Conservation (phyloP, 164 flowering plant species). For the Umbellularia californica region DNA sequence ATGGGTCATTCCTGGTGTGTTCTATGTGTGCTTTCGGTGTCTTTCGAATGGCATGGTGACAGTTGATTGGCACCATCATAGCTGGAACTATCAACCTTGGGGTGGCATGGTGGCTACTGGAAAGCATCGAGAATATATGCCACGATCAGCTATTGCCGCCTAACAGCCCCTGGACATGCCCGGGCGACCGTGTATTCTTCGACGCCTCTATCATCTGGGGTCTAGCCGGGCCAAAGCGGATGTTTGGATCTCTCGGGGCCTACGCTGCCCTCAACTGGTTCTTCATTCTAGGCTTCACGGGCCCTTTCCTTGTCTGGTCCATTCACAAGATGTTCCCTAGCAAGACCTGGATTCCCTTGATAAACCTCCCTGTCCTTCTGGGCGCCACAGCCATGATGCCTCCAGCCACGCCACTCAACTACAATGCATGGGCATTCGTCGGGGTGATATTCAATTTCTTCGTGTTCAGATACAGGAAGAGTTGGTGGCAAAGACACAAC, state of each 20-base stretch:
- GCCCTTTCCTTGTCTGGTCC: conserved; percentile 76
- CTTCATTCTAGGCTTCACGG: conserved; percentile 79
- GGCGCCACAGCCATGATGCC: conserved; percentile 89
- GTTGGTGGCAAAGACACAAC: conserved; percentile 93
- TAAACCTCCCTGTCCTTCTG: conserved; percentile 83
- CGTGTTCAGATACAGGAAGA: conserved; percentile 67
- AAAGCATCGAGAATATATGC: conserved; percentile 54
- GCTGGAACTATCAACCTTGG: conserved; percentile 58
- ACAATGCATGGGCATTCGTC: conserved; percentile 70
- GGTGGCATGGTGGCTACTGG: conserved; percentile 67
- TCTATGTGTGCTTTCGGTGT: too few relatives aligned
- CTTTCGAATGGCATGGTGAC: neutral
- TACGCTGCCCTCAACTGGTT: conserved; percentile 80
- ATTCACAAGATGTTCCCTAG: conserved; percentile 72
- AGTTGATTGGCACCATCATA: conserved; percentile 66
- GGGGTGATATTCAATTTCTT: conserved; percentile 88
- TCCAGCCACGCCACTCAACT: conserved; percentile 78
- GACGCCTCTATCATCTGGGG: conserved; percentile 98
- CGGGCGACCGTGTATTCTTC: conserved; percentile 79
- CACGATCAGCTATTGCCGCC: conserved; percentile 43
- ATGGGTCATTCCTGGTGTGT: too few relatives aligned
- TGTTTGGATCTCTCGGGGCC: conserved; percentile 70
- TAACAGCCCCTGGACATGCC: conserved; percentile 81
- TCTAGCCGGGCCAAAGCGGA: conserved; percentile 74
- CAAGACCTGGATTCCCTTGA: conserved; percentile 75